Conservation (phyloP, 1,284 basidiomycete species). For the Puccinia hordei region DNA sequence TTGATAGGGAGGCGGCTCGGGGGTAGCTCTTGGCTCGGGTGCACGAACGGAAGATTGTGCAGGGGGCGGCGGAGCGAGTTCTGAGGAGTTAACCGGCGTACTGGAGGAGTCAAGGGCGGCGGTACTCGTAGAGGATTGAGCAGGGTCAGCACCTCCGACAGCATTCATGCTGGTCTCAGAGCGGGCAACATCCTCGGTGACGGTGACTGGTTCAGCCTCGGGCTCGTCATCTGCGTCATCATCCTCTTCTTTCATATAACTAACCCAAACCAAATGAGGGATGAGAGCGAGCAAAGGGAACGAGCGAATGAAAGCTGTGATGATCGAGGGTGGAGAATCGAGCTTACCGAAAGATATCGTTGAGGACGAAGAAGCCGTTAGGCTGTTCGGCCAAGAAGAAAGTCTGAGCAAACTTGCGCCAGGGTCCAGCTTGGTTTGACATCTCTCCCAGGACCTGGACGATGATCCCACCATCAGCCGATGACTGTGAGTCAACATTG, state of each 20-base stretch:
- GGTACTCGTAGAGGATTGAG: slow-evolving; percentile 4
- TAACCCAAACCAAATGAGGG: neutral
- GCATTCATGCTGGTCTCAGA: slow-evolving; percentile 41
- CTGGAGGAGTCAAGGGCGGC: neutral
- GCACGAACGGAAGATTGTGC: slow-evolving; percentile 22
- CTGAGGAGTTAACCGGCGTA: slow-evolving; percentile 5
- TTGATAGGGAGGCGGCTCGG: slow-evolving; percentile 11
- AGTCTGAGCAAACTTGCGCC: slow-evolving; percentile 98
- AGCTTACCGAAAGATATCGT: slow-evolving; percentile 92
- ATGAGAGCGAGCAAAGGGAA: neutral
- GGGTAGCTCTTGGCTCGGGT: neutral
- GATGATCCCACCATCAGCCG: slow-evolving; percentile 91
- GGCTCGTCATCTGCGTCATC: slow-evolving; percentile 52
- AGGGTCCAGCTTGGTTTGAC: slow-evolving; percentile 81
- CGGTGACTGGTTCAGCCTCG: slow-evolving; percentile 59
- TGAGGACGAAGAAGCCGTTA: slow-evolving; percentile 98
- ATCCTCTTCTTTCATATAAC: slow-evolving; percentile 47
- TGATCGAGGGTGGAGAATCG: neutral
- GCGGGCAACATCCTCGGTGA: slow-evolving; percentile 53
- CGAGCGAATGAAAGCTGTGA: neutral
- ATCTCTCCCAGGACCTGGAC: slow-evolving; percentile 99
- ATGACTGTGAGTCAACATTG: slow-evolving; percentile 66
- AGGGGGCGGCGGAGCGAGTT: neutral
- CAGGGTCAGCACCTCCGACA: slow-evolving; percentile 9
- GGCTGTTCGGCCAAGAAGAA: slow-evolving; percentile 99